Base-by-base conservation (phyloP, 108 stramenopile species). In the Skeletonema marinoi region DNA sequence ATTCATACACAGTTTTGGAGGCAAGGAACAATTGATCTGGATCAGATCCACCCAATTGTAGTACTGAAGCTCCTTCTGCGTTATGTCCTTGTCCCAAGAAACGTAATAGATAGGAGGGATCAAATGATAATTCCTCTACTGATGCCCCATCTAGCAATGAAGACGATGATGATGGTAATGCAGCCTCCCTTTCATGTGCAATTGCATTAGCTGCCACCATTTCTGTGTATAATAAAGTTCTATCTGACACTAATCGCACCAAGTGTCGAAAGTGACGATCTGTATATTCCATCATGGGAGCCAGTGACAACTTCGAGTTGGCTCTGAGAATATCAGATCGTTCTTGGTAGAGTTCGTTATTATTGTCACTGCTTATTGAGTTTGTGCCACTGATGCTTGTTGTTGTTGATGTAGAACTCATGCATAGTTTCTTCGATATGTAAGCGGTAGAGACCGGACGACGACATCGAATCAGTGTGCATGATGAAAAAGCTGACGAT, bases 221-320 rank as follows among this genome's bases (percentile, higher is more conserved):
- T 88, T 99, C 99, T 11, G 97, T 98, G 72, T 97, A 99, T 21
- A 99, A 69, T 19, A 96, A 73, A 29, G 96, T 98, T 12, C 66
- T 66, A n/a, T 83, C 67, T 2, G 96, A 93, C 7, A 98, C 56
- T 4, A 98, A 79, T n/a, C 96, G 90, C 0, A 94, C 78, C 56
- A 96, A 67, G 75, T 95, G 87, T 10, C 99, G 96, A 82, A 98
- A 97, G 78, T 99, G 97, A 6, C 96, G 86, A 85, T 98, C 97
- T 4, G 99, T 99, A 62, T 97, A 99, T 58, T 98, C 98, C 98
- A 99, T 99, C 99, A 99, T 99, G 73, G 99, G 99, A 2, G 99
- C 99, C 13, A 99, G 66, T 25, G 89, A 90, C 9, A 96, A 80
- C 62, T 85, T 88, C 60, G 81, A 82, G 48, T 75, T 75, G 31